These are phyloP conservation scores for Rhizophora mangle DNA, from an alignment of 345 rosid species.

Conservation along the genomic window DNA sequence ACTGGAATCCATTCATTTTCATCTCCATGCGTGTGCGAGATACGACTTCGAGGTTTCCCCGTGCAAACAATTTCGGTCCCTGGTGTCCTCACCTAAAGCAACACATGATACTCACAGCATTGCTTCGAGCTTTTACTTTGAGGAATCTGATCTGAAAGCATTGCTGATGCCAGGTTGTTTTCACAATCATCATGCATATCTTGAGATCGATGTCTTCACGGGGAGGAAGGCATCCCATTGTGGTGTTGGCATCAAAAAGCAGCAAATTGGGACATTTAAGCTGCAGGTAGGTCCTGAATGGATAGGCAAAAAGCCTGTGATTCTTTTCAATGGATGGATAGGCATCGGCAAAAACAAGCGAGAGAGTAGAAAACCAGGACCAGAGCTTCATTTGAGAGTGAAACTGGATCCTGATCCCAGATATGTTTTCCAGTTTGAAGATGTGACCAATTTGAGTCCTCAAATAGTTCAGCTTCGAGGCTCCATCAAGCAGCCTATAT, in stretches of 20 bases:
- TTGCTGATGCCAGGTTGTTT: constrained; percentile 75
- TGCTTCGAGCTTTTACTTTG: constrained; percentile 82
- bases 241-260: constrained; percentile 76
- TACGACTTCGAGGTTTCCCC: constrained; percentile 88
- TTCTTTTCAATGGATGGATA: constrained; percentile 86
- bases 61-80: constrained; percentile 70
- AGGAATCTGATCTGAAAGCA: constrained; percentile 80
- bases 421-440: constrained; percentile 93
- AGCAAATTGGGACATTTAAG: constrained; percentile 75
- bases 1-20: constrained; percentile 45
- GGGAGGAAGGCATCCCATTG: constrained; percentile 68
- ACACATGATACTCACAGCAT: constrained; percentile 69
- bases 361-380: constrained; percentile 57
- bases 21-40: constrained; percentile 70
- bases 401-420: constrained; percentile 94
- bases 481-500: constrained; percentile 85
- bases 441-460: constrained; percentile 72
- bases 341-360: constrained; percentile 77
- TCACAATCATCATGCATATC: constrained; percentile 57
- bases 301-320: constrained; percentile 65
- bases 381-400: constrained; percentile 84
- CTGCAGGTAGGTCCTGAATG: constrained; percentile 85
- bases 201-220: constrained; percentile 61
- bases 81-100: constrained; percentile 63
- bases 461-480: constrained; percentile 93